Evolutionary conservation across 805 yeast species (phyloP), one percentile per base, ranked within the genome.

Genomic region (Myxozyma geophila): DNA sequence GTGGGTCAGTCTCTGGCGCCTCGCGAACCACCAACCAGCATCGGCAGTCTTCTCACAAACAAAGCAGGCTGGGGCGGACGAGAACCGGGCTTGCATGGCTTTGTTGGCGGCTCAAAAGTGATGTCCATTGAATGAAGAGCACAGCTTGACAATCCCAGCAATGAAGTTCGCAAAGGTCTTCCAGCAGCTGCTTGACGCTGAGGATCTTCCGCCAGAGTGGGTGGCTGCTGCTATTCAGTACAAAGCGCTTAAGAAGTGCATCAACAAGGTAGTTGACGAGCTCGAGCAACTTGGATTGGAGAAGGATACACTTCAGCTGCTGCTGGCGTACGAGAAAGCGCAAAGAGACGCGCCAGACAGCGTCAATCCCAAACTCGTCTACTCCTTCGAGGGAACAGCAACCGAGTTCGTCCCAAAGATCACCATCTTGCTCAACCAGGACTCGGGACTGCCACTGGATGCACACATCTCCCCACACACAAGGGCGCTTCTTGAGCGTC

Each of bases 131-230:
- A 3, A 5, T 28, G 28, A 28, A 28, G 28, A 28, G 2, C 28
- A 28, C 28, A 2, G 28, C 28, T 28, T 28, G 2, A 5, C n/a
- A 28, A 28, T 28, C 28, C 28, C 28, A 3, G 21, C 58, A 28
- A 89, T 89, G 93, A 89, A 88, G 80, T 88, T 89, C 73, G 92
- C 90, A 4, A 89, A 88, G 73, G 81, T 83, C 6, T 82, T 87
- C 61, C 88, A 88, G 71, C 84, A 86, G 69, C 82, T 85, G 1
- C 79, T 89, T 28, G 78, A 78, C 43, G 87, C 83, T 59, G 87
- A 85, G 54, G 80, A 82, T 1, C 78, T 88, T 15, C 93, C 93
- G 6, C 79, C 77, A 35, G 87, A 84, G 23, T 88, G 95, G 95
- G 76, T 83, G 0, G 81, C 79, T 36, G 82, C 84, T 7, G 89